phyloP scores from a whole-genome alignment of 495 filamentous ascomycete species.

The Penicillium ucsense region DNA sequence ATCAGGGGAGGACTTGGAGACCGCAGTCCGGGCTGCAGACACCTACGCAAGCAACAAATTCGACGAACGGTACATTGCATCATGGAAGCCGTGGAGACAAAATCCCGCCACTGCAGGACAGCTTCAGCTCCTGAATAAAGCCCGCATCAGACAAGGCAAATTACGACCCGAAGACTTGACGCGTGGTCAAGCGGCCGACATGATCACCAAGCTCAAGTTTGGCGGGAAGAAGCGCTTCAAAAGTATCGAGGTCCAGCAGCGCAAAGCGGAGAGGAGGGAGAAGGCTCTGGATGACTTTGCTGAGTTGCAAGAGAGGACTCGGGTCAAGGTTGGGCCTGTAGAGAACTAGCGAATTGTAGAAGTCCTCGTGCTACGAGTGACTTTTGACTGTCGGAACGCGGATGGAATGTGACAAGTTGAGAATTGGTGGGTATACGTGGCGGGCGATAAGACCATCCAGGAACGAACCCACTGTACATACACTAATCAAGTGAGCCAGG shows the following conservation, averaged over 20 bases:
- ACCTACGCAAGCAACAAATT: conserved; percentile 62
- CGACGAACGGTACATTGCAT: conserved; percentile 46
- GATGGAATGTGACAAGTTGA: too few species aligned
- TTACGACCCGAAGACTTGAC: conserved; percentile 50
- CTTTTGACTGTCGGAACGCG: too few species aligned
- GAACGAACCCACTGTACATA: too few species aligned
- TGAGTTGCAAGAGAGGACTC: conserved; percentile 27
- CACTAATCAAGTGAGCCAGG: too few species aligned
- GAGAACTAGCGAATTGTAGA: conserved; percentile 4
- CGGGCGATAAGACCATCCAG: too few species aligned
- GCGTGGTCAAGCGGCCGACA: conserved; percentile 76
- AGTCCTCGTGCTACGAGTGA: too few species aligned
- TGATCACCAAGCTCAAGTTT: conserved; percentile 85
- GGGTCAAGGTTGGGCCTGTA: conserved; percentile 61
- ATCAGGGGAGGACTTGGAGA: conserved; percentile 45
- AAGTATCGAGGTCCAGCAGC: conserved; percentile 32
- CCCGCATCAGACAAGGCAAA: conserved; percentile 44
- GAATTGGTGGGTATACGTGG: too few species aligned
- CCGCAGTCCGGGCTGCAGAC: conserved; percentile 74
- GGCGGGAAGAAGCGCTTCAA: conserved; percentile 66
- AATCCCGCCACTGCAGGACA: conserved; percentile 58
- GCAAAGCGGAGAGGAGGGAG: conserved; percentile 23
- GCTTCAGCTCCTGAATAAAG: conserved; percentile 60
- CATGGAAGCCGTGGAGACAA: conserved; percentile 56
- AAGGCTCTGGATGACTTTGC: conserved; percentile 20